Evolutionary conservation across 768 basidiomycete species (phyloP), one percentile per base, ranked within the genome.

Genomic region (Leccinum disarticulatum): DNA sequence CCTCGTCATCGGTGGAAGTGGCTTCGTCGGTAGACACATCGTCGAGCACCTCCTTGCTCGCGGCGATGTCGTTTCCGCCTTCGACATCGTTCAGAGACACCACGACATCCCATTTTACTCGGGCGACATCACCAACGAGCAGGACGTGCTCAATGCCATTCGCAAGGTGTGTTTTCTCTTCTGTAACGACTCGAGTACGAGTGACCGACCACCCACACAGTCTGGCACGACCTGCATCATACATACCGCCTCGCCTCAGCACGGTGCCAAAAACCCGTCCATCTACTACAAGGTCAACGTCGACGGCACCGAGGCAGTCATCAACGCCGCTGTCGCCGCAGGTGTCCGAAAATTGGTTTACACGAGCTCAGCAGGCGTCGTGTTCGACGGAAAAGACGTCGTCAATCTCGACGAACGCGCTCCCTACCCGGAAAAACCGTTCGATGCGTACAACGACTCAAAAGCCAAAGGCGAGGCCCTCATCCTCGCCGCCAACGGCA

Each of bases 221-320:
- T 88, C 88, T 61, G 86, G 87, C 41, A 82, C 93, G 28, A 95
- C 93, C 0, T 92, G 90, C 67, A 90, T 98, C 62, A 93, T 99
- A 62, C 97, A 99, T 73, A 98, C 95, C 10, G 97, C 95, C 17
- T 95, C 95, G 7, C 87, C 87, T 0, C 84, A 84, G 6, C 89
- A 86, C 64, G 91, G 84, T 14, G 81, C 79, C 54, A 83, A 84
- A 57, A 80, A 90, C 64, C 79, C 84, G 0, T 84, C 84, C 2
- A 70, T 98, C 10, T 97, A 91, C 77, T 87, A 84, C 76, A 93
- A 90, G 70, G 96, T 99, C 67, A 98, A 98, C 70, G 93, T 98
- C 5, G 86, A 93, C 41, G 96, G 95, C 7, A 96, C 95, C 1
- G 83, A 83, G 65, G 85, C 91, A 0, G 81, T 98, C 48, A 88